phyloP scores from a whole-genome alignment of 305 asterid species.

The Fraxinus xanthoxyloides region DNA sequence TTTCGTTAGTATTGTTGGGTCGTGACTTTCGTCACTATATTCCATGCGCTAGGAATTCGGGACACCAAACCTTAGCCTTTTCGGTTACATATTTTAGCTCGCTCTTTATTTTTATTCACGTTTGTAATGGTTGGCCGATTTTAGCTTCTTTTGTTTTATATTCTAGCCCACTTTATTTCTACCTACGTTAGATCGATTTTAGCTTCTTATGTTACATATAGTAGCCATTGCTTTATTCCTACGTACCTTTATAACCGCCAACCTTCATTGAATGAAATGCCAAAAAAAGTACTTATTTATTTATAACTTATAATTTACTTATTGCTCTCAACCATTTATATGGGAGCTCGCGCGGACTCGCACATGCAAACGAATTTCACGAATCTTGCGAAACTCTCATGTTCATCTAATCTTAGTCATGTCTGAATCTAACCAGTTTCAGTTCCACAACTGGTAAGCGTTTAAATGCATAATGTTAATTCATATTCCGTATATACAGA shows the following conservation, averaged over 20 bases:
- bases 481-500: background rate
- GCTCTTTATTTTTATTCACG: background rate
- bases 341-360: background rate
- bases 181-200: background rate
- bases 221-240: background rate
- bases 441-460: background rate
- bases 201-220: background rate
- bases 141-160: background rate
- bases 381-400: background rate
- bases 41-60: background rate
- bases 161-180: background rate
- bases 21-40: background rate
- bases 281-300: slow-evolving; percentile 3
- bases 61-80: background rate
- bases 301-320: background rate
- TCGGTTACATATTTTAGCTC: background rate
- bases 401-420: background rate
- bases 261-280: background rate
- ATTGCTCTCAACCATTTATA: background rate
- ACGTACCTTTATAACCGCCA: background rate
- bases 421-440: background rate
- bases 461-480: background rate
- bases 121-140: background rate
- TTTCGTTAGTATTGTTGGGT: background rate
- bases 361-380: background rate